Conservation (phyloP, 2,329 filamentous ascomycete genomes). For the Neoarthrinium moseri region DNA sequence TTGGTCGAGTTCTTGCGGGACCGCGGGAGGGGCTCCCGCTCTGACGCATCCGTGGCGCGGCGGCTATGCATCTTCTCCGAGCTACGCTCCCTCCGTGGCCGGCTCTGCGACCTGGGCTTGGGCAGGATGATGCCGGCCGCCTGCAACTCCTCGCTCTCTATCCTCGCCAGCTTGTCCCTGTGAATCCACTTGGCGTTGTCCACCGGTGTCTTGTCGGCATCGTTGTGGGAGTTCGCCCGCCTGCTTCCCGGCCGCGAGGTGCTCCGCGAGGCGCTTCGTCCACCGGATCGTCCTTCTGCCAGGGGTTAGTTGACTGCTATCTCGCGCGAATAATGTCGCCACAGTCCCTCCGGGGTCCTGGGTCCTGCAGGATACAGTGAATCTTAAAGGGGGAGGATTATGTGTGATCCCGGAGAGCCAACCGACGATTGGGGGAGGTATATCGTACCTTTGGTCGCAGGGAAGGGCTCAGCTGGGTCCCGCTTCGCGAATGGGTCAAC, state of each 20-base stretch:
- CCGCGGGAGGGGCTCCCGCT: conserved; percentile 25
- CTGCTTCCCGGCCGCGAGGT: conserved; percentile 21
- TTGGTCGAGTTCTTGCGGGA: conserved; percentile 48
- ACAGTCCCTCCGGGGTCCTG: not conserved
- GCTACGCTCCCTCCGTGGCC: conserved; percentile 42
- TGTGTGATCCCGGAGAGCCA: not conserved
- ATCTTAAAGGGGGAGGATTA: too few relatives aligned
- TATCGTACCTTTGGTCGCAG: conserved; percentile 22
- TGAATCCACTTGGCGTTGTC: conserved; percentile 82
- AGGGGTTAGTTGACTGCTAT: too few relatives aligned
- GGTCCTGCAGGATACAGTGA: too few relatives aligned
- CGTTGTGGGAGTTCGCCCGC: conserved; percentile 26
- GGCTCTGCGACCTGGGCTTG: conserved; percentile 51
- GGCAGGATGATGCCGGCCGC: conserved; percentile 70
- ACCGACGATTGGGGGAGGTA: not conserved
- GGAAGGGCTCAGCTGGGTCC: conserved; percentile 19
- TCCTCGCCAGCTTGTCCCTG: conserved; percentile 77
- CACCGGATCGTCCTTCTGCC: conserved; percentile 21
- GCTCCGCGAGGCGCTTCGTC: conserved; percentile 14
- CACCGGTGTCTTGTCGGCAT: conserved; percentile 33
- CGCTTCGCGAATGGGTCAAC: conserved; percentile 17
- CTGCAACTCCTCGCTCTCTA: conserved; percentile 78
- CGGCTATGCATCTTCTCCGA: conserved; percentile 32
- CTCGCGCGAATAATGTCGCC: conserved; percentile 12
- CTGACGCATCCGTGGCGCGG: conserved; percentile 29